Evolutionary conservation across 371 early-diverging fungal species (phyloP).

Genomic region (Actinomortierella ambigua): DNA sequence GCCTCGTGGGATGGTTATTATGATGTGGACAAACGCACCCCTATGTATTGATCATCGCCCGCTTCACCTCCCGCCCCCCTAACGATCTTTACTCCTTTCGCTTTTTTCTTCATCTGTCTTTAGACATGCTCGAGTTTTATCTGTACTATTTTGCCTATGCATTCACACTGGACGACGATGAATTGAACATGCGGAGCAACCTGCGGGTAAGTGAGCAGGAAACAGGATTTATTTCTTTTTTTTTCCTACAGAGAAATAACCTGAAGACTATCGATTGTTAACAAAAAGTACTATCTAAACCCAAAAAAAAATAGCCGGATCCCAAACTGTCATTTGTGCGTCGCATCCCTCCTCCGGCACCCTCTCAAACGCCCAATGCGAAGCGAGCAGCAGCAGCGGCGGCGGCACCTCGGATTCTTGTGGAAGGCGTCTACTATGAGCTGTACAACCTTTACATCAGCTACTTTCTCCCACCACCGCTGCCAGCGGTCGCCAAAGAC

Average conservation of each 20-base stretch:
- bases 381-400: no score
- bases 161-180: conserved; percentile 42
- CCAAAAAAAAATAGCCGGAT: no score
- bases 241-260: no score
- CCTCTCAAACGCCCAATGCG: no score
- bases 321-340: no score
- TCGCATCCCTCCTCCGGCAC: no score
- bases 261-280: no score
- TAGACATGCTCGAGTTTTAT: conserved; percentile 46
- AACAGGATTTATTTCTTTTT: no score
- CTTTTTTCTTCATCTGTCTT: not conserved
- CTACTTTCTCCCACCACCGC: conserved; percentile 36
- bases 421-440: conserved; percentile 40
- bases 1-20: no score
- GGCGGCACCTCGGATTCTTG: conserved; percentile 19
- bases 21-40: not conserved
- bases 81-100: not conserved
- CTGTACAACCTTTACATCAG: conserved; percentile 32
- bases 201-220: conserved; percentile 14
- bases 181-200: conserved; percentile 27
- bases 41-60: not conserved
- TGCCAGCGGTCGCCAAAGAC: no score
- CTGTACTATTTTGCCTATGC: conserved; percentile 47
- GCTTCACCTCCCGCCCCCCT: not conserved
- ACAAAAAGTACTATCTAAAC: no score